Conservation (phyloP, 768 basidiomycete genomes). For the Lentinula aciculospora region DNA sequence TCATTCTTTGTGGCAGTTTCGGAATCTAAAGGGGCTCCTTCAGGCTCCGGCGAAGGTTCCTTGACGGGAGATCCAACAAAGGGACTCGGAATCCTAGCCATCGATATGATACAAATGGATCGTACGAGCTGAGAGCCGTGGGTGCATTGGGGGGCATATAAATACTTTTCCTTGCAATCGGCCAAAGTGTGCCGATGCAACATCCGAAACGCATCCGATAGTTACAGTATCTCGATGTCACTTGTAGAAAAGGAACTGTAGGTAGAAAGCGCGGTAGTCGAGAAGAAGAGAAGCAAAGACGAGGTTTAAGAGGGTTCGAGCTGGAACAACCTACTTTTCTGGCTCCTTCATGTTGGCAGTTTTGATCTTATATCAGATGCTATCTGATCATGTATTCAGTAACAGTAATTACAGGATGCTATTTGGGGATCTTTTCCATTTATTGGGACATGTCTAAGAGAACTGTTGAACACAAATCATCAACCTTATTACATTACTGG, state of each 20-base stretch:
- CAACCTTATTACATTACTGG: background rate
- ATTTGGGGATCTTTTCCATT: too few relatives aligned
- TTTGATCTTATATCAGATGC: too few relatives aligned
- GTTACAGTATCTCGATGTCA: too few relatives aligned
- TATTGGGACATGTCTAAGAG: too few relatives aligned
- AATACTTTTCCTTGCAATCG: background rate
- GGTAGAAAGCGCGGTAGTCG: too few relatives aligned
- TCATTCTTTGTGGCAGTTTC: conserved; percentile 2
- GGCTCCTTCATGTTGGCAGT: too few relatives aligned
- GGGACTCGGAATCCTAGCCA: background rate
- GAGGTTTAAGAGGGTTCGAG: too few relatives aligned
- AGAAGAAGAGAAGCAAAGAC: too few relatives aligned
- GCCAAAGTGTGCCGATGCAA: background rate
- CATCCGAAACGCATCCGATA: background rate
- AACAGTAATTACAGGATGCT: too few relatives aligned
- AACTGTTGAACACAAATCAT: background rate
- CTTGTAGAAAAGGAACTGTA: too few relatives aligned
- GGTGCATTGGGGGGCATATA: background rate
- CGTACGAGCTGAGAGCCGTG: background rate
- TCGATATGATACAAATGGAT: background rate
- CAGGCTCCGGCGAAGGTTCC: background rate
- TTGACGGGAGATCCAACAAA: background rate
- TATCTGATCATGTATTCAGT: too few relatives aligned
- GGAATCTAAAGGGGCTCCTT: background rate
- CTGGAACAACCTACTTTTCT: too few relatives aligned